Percentiles rank a stretch among this genome's conserved stretches.
Evolutionary conservation across 768 basidiomycete species (phyloP).

Genomic region (Amanita pseudoporphyria): DNA sequence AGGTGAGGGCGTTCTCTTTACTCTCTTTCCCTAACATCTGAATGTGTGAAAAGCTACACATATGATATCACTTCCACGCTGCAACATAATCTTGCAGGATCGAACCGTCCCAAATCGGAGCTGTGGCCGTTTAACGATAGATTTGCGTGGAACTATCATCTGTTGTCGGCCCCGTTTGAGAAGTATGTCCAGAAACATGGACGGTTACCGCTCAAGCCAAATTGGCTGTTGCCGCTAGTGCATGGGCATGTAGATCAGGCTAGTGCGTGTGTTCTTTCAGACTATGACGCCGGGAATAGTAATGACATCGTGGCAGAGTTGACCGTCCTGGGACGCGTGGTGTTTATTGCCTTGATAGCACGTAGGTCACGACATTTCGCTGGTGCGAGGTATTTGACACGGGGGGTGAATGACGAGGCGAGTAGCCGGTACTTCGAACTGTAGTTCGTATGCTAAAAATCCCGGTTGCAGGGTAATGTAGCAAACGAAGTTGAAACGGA

Average conservation of each 20-base stretch:
- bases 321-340: slow-evolving; percentile 78
- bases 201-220: slow-evolving; percentile 29
- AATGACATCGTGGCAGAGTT: slow-evolving; percentile 48
- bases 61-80: slow-evolving; percentile 97
- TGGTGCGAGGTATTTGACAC: slow-evolving; percentile 87
- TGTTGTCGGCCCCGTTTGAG: slow-evolving; percentile 35
- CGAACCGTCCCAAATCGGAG: slow-evolving; percentile 31
- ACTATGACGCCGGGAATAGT: not conserved
- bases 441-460: not conserved
- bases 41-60: slow-evolving; percentile 56
- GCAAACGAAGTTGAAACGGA: slow-evolving; percentile 99
- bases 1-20: slow-evolving; percentile 38
- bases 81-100: slow-evolving; percentile 78
- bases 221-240: slow-evolving; percentile 87
- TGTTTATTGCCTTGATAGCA: slow-evolving; percentile 94
- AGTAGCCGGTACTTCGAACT: slow-evolving; percentile 1
- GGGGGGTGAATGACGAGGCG: slow-evolving; percentile 92
- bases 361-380: slow-evolving; percentile 92
- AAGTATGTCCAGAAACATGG: slow-evolving; percentile 1
- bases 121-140: slow-evolving; percentile 74
- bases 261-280: slow-evolving; percentile 42
- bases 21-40: slow-evolving; percentile 3
- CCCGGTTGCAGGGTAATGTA: slow-evolving; percentile 72
- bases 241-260: slow-evolving; percentile 99
- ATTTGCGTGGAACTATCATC: slow-evolving; percentile 92